A percentile compares a stretch with the other conserved stretches of the same genome.
Evolutionary conservation across 305 asterid genomes (phyloP).

Genomic region (Galium porrigens): DNA sequence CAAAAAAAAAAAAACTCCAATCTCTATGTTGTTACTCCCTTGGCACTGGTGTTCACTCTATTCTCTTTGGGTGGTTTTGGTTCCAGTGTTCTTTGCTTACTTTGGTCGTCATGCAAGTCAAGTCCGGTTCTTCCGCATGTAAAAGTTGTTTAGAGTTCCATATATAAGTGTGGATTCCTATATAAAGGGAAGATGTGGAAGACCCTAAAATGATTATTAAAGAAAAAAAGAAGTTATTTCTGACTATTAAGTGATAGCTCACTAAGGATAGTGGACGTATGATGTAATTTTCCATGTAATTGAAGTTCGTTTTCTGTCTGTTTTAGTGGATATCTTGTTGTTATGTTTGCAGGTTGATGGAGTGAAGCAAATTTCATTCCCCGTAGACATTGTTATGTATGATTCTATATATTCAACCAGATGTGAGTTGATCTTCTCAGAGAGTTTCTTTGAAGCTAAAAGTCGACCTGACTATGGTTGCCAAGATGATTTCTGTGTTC

Average conservation of each 20-base stretch:
- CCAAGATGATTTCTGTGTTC: constrained; percentile 29
- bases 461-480: constrained; percentile 28
- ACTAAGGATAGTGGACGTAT: not conserved
- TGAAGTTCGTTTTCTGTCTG: constrained; percentile 5
- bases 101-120: constrained; percentile 9
- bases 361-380: constrained; percentile 29
- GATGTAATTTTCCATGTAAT: not conserved
- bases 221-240: not conserved
- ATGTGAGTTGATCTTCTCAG: constrained; percentile 46
- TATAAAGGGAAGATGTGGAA: not conserved
- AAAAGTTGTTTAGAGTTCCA: not conserved
- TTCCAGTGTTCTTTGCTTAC: not conserved
- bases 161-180: not conserved
- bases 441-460: constrained; percentile 41
- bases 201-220: not conserved
- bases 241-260: not conserved
- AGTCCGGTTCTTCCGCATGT: not conserved
- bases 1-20: not conserved
- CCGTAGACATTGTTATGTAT: constrained; percentile 45
- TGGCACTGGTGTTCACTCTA: not conserved
- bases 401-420: constrained; percentile 33
- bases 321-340: constrained; percentile 8
- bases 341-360: constrained; percentile 41
- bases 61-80: not conserved
- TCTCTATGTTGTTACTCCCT: not conserved